Conservation (phyloP, 257 asterid species). For the Cordia subcordata region DNA sequence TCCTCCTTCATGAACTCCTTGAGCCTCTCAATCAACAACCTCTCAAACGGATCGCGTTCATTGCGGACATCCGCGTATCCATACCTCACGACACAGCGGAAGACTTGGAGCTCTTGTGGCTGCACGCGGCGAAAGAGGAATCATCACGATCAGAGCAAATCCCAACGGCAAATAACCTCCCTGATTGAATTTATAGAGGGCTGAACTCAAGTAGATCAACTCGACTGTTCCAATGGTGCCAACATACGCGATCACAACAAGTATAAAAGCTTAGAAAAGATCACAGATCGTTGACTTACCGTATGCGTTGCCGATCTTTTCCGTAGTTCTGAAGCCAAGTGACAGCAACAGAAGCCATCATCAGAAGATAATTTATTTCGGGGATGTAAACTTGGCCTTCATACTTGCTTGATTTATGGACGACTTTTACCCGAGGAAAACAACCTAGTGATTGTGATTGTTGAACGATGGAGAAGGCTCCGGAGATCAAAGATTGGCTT, state of each 20-base stretch:
- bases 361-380: constrained; percentile 45
- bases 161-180: constrained; percentile 57
- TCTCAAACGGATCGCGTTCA: constrained; percentile 39
- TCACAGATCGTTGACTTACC: constrained; percentile 22
- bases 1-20: constrained; percentile 27
- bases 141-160: constrained; percentile 38
- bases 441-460: constrained; percentile 58
- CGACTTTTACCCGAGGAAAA: constrained; percentile 51
- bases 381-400: constrained; percentile 53
- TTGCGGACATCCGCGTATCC: constrained; percentile 46
- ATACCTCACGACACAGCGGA: constrained; percentile 51
- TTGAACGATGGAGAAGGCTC: constrained; percentile 47
- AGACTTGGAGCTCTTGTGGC: constrained; percentile 36
- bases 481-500: constrained; percentile 60
- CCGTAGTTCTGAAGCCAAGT: constrained; percentile 44
- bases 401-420: constrained; percentile 43
- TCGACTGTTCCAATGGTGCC: constrained; percentile 34
- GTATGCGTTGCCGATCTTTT: constrained; percentile 47
- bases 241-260: constrained; percentile 25
- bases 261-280: neutral
- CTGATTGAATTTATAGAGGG: constrained; percentile 45
- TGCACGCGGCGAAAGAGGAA: constrained; percentile 45
- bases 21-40: constrained; percentile 30
- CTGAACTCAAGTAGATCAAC: constrained; percentile 38
- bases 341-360: constrained; percentile 44